phyloP scores from a whole-genome alignment of 192 early-diverging fungal species.

The Linnemannia elongata region DNA sequence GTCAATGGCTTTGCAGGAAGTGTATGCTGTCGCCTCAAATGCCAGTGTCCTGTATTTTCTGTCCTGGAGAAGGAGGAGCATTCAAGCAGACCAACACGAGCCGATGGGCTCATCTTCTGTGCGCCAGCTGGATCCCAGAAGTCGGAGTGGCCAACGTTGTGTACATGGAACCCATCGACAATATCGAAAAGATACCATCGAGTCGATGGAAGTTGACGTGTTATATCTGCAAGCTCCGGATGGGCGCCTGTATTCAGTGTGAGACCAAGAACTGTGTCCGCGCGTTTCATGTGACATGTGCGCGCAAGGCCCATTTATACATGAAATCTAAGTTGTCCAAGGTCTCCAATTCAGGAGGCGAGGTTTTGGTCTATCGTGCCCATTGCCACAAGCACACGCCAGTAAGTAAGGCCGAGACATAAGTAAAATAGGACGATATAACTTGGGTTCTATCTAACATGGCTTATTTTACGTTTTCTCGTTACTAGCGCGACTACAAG shows the following conservation, averaged over 20 bases:
- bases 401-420: conserved; percentile 28
- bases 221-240: conserved; percentile 85
- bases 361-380: conserved; percentile 73
- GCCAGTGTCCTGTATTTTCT: conserved; percentile 91
- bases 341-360: conserved; percentile 62
- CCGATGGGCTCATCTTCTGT: conserved; percentile 96
- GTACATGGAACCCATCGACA: conserved; percentile 99
- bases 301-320: conserved; percentile 85
- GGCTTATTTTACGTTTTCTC: neutral
- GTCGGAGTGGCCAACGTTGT: conserved; percentile 87
- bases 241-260: conserved; percentile 97
- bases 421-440: neutral
- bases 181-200: conserved; percentile 89
- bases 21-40: conserved; percentile 97
- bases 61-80: conserved; percentile 93
- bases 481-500: conserved; percentile 62
- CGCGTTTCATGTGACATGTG: conserved; percentile 96
- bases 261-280: conserved; percentile 88
- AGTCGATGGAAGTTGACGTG: conserved; percentile 92
- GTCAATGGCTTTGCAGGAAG: conserved; percentile 98
- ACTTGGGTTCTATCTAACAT: neutral
- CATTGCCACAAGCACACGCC: conserved; percentile 96
- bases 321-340: conserved; percentile 83
- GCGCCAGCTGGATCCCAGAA: conserved; percentile 98
- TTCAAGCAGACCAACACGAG: conserved; percentile 96